Conservation (phyloP, 352 stramenopile genomes). For the Globisporangium cystogenes region DNA sequence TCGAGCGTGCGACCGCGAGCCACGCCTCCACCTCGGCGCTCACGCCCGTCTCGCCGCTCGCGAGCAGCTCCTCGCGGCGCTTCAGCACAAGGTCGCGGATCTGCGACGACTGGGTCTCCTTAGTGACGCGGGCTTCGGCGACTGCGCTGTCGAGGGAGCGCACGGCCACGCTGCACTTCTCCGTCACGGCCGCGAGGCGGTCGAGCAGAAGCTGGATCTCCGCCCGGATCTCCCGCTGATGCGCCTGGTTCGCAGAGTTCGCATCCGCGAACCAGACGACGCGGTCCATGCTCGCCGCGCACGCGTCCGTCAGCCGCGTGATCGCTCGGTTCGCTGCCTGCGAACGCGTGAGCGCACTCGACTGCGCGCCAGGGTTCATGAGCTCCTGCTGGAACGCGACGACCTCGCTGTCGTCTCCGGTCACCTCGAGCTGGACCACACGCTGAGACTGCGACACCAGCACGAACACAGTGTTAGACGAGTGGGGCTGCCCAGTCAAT, state of each 20-base stretch:
- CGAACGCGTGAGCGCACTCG: slow-evolving; percentile 25
- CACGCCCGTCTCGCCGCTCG: slow-evolving; percentile 20
- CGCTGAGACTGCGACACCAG: background rate
- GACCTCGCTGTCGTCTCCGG: background rate
- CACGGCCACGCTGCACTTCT: slow-evolving; percentile 18
- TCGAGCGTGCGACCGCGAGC: slow-evolving; percentile 25
- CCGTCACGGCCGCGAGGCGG: slow-evolving; percentile 14
- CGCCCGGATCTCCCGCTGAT: slow-evolving; percentile 14
- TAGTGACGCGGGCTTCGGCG: slow-evolving; percentile 18
- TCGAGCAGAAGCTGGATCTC: slow-evolving; percentile 21
- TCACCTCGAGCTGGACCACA: background rate
- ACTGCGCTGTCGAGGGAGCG: slow-evolving; percentile 18
- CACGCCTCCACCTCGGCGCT: slow-evolving; percentile 28
- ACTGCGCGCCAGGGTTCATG: slow-evolving; percentile 1
- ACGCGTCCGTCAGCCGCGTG: slow-evolving; percentile 30
- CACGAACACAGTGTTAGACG: background rate
- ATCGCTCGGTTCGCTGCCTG: slow-evolving; percentile 38
- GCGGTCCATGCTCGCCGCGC: slow-evolving; percentile 28
- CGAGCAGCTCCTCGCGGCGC: slow-evolving; percentile 23
- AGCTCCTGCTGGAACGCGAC: slow-evolving; percentile 6
- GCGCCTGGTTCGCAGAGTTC: slow-evolving; percentile 8
- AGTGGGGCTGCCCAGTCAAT: background rate
- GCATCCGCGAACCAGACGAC: slow-evolving; percentile 27
- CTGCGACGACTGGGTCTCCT: slow-evolving; percentile 22
- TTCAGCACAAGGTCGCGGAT: slow-evolving; percentile 29